Evolutionary conservation across 768 basidiomycete species (phyloP).

Genomic region (Favolaschia claudopus): DNA sequence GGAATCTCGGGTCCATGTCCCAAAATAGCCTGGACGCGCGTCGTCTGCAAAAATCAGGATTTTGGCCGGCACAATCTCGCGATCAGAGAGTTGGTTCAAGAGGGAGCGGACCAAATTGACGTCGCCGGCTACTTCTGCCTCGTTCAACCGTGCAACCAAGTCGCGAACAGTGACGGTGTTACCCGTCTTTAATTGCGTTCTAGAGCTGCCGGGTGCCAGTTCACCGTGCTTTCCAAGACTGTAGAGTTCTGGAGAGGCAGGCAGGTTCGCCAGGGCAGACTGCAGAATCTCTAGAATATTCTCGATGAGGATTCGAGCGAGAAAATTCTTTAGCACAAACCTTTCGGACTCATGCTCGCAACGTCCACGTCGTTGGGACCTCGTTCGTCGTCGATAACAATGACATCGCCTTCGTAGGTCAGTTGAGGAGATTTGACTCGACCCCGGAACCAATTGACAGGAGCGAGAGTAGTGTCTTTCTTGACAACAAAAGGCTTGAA

Average conservation of each 20-base stretch:
- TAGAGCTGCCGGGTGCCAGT: slow-evolving; percentile 15
- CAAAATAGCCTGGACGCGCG: slow-evolving; percentile 89
- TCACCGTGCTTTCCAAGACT: too few species aligned
- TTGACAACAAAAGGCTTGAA: slow-evolving; percentile 86
- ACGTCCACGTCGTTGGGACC: slow-evolving; percentile 42
- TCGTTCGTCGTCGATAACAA: slow-evolving; percentile 67
- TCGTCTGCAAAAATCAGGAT: slow-evolving; percentile 86
- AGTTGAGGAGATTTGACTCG: slow-evolving; percentile 16
- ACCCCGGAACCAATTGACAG: slow-evolving; percentile 70
- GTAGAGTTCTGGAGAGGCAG: slow-evolving; percentile 33
- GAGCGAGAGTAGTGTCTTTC: slow-evolving; percentile 77
- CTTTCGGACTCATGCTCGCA: slow-evolving; percentile 44
- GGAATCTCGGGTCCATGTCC: slow-evolving; percentile 92
- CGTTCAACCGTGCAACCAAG: slow-evolving; percentile 68
- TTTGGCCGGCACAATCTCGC: slow-evolving; percentile 74
- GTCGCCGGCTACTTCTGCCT: slow-evolving; percentile 82
- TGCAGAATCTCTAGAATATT: slow-evolving; percentile 41
- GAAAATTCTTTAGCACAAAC: slow-evolving; percentile 42
- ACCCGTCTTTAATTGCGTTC: slow-evolving; percentile 44
- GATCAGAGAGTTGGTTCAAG: slow-evolving; percentile 66
- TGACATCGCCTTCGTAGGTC: slow-evolving; percentile 51
- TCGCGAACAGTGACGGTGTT: slow-evolving; percentile 49
- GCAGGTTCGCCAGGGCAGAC: slow-evolving; percentile 44
- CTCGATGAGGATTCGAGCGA: slow-evolving; percentile 8
- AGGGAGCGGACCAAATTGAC: slow-evolving; percentile 71